Percentiles rank a stretch among this genome's conserved stretches.
Evolutionary conservation across 2,329 filamentous ascomycete genomes (phyloP).

Genomic region (Ilyonectria sp.): DNA sequence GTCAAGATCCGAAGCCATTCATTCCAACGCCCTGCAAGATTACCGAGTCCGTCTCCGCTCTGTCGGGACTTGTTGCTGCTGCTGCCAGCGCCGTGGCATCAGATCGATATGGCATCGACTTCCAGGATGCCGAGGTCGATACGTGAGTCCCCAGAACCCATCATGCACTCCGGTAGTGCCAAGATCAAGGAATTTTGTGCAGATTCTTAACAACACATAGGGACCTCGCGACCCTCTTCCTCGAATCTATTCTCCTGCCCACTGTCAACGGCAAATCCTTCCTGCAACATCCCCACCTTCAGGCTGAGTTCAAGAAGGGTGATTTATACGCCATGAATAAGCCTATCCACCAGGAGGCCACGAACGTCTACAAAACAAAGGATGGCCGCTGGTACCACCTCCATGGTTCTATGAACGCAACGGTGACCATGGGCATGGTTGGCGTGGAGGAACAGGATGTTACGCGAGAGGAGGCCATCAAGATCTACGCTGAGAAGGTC

Average conservation of each 20-base stretch:
- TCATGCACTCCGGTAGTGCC: not conserved
- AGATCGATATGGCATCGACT: conserved; percentile 30
- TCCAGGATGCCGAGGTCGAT: conserved; percentile 31
- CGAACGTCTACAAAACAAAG: conserved; percentile 53
- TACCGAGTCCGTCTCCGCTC: conserved; percentile 25
- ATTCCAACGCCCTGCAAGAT: conserved; percentile 33
- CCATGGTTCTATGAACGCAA: conserved; percentile 53
- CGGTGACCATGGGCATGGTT: conserved; percentile 51
- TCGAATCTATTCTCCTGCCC: conserved; percentile 38
- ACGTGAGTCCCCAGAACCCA: conserved; percentile 16
- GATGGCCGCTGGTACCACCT: conserved; percentile 55
- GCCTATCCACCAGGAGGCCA: conserved; percentile 51
- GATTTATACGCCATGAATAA: conserved; percentile 31
- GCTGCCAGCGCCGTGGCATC: conserved; percentile 27
- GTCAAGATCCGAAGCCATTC: conserved; percentile 25
- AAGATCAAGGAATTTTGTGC: not conserved
- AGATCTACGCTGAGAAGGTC: conserved; percentile 43
- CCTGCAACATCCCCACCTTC: conserved; percentile 32
- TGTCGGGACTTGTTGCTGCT: conserved; percentile 27
- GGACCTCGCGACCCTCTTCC: conserved; percentile 37
- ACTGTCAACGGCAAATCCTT: conserved; percentile 31
- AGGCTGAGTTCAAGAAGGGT: conserved; percentile 22
- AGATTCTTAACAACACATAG: not conserved
- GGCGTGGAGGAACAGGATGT: conserved; percentile 46
- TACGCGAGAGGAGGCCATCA: conserved; percentile 49